Conservation (phyloP, 805 yeast species). For the Candida saitoana region DNA sequence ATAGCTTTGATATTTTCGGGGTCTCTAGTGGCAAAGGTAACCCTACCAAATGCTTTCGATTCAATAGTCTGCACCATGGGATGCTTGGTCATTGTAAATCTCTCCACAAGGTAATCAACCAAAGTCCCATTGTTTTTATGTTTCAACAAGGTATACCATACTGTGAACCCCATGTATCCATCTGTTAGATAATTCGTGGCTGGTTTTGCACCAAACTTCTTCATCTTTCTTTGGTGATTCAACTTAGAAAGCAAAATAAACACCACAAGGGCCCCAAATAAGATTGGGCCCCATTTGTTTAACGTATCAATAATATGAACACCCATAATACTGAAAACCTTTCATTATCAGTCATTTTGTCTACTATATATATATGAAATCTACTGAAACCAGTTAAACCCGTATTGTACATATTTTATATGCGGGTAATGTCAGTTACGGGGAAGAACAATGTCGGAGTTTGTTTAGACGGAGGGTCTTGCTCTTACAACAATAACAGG, state of each 20-base stretch:
- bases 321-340: too few relatives aligned
- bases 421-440: not conserved
- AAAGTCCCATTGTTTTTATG: conserved; percentile 21
- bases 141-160: conserved; percentile 12
- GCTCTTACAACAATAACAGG: too few relatives aligned
- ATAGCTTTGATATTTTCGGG: conserved; percentile 33
- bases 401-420: not conserved
- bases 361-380: not conserved
- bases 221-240: conserved; percentile 2
- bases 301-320: not conserved
- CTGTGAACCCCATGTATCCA: conserved; percentile 18
- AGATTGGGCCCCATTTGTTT: conserved; percentile 1
- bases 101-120: conserved; percentile 15
- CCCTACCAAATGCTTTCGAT: conserved; percentile 13
- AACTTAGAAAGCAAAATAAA: not conserved
- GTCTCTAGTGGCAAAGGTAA: conserved; percentile 22
- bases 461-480: not conserved
- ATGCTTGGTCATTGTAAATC: conserved; percentile 8
- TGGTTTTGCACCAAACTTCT: conserved; percentile 14
- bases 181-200: conserved; percentile 8
- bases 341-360: too few relatives aligned
- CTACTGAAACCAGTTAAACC: not conserved
- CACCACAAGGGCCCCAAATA: conserved; percentile 1
- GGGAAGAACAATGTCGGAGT: not conserved
- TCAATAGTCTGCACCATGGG: conserved; percentile 5